Evolutionary conservation across 352 stramenopile species (phyloP).

Genomic region (Blastocystis sp.): DNA sequence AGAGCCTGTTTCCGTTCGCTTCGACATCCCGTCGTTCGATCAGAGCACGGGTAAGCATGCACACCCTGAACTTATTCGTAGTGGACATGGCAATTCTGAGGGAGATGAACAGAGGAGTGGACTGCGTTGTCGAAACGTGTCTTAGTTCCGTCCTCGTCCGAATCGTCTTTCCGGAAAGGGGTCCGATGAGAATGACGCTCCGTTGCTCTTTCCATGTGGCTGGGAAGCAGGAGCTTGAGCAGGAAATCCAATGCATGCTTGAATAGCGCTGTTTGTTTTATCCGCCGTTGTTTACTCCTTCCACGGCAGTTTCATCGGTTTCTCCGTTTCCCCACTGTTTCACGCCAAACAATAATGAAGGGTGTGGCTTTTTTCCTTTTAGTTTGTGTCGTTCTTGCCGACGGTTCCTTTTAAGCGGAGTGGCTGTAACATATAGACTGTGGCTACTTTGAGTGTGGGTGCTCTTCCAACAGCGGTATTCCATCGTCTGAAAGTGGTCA

Average conservation of each 20-base stretch:
- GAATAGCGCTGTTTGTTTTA: slow-evolving; percentile 21
- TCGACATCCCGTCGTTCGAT: slow-evolving; percentile 37
- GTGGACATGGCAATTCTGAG: slow-evolving; percentile 13
- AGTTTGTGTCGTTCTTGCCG: slow-evolving; percentile 23
- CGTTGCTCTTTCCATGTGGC: background rate
- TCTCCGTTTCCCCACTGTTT: slow-evolving; percentile 19
- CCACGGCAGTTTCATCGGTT: background rate
- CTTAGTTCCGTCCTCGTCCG: slow-evolving; percentile 20
- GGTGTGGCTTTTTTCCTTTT: slow-evolving; percentile 31
- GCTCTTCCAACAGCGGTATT: slow-evolving; percentile 22
- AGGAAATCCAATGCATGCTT: background rate
- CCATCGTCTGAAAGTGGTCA: background rate
- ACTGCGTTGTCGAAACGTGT: slow-evolving; percentile 6
- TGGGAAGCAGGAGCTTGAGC: background rate
- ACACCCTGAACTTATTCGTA: background rate
- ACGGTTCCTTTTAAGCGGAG: background rate
- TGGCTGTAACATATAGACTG: slow-evolving; percentile 40
- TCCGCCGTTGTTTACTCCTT: too few relatives aligned
- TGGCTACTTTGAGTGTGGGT: slow-evolving; percentile 50
- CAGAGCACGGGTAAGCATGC: slow-evolving; percentile 22
- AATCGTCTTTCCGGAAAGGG: background rate
- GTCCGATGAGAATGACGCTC: background rate
- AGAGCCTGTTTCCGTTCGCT: background rate
- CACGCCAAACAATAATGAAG: slow-evolving; percentile 24
- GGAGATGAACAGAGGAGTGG: background rate